A percentile compares a stretch with the other conserved stretches of the same genome.
Evolutionary conservation across 1,139 yeast genomes (phyloP).

Genomic region (Petasospora rhodanensis): DNA sequence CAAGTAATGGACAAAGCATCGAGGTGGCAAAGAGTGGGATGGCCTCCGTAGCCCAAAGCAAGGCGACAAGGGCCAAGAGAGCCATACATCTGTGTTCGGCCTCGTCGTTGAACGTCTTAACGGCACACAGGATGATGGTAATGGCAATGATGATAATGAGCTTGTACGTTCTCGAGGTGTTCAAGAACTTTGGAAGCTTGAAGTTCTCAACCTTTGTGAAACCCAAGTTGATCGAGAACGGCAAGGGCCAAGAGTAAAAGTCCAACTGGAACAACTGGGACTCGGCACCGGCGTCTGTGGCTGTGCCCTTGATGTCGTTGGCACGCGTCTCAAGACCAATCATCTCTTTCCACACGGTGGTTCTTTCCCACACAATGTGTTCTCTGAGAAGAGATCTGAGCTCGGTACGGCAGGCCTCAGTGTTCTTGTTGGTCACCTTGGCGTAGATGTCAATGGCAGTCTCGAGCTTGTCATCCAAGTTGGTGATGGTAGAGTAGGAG

Average conservation of each 20-base stretch:
- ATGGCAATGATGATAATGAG: conserved; percentile 39
- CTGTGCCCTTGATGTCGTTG: conserved; percentile 23
- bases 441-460: conserved; percentile 46
- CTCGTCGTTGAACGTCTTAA: conserved; percentile 54
- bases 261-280: conserved; percentile 25
- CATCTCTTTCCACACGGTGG: conserved; percentile 72
- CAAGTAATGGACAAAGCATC: conserved; percentile 52
- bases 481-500: conserved; percentile 36
- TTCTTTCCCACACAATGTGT: conserved; percentile 73
- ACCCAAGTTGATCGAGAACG: conserved; percentile 36
- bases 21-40: conserved; percentile 68
- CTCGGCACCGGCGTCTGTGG: conserved; percentile 23
- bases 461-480: conserved; percentile 44
- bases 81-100: conserved; percentile 68
- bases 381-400: conserved; percentile 61
- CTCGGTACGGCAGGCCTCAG: conserved; percentile 28
- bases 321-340: conserved; percentile 53
- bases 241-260: conserved; percentile 27
- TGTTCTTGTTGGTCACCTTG: conserved; percentile 30
- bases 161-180: conserved; percentile 38
- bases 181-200: conserved; percentile 35
- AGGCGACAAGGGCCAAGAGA: conserved; percentile 60
- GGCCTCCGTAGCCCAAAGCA: conserved; percentile 72
- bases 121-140: conserved; percentile 45
- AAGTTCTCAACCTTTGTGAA: conserved; percentile 29